Conservation (phyloP, 768 basidiomycete species). For the Suillus tomentosus region DNA sequence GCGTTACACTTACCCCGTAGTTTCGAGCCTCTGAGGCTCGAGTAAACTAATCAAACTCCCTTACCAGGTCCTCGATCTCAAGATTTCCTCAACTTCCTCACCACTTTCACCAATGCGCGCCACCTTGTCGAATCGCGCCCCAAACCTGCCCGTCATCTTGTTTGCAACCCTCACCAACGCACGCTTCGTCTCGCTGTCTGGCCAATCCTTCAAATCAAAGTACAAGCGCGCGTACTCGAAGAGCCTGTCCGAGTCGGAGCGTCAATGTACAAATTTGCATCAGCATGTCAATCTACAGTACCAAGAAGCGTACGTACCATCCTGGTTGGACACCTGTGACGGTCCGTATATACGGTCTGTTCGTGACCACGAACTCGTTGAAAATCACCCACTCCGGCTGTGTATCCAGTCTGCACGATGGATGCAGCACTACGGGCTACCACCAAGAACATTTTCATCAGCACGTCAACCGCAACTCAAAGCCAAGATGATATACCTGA, state of each 20-base stretch:
- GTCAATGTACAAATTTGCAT: neutral
- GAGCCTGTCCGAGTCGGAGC: slow-evolving; percentile 43
- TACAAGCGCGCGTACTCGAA: slow-evolving; percentile 65
- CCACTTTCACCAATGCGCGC: neutral
- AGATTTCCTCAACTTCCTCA: neutral
- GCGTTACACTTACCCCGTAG: neutral
- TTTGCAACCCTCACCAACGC: slow-evolving; percentile 55
- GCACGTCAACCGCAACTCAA: neutral
- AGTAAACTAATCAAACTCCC: neutral
- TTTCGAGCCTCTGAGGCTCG: neutral
- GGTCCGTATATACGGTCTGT: slow-evolving; percentile 85
- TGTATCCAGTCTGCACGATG: slow-evolving; percentile 83
- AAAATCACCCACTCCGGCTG: slow-evolving; percentile 92
- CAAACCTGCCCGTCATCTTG: slow-evolving; percentile 52
- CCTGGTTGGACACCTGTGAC: slow-evolving; percentile 86
- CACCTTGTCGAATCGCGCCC: slow-evolving; percentile 16
- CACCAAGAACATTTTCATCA: neutral
- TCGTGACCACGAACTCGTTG: slow-evolving; percentile 95
- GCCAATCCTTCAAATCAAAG: slow-evolving; percentile 67
- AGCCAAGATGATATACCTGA: slow-evolving; percentile 52
- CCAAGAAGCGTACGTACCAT: slow-evolving; percentile 57
- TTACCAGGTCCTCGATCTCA: neutral
- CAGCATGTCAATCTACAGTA: slow-evolving; percentile 11
- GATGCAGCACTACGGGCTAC: slow-evolving; percentile 49
- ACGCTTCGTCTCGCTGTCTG: slow-evolving; percentile 71